A percentile compares a stretch with the other conserved stretches of the same genome.
phyloP scores from a whole-genome alignment of 2,329 filamentous ascomycete species.

The Nothophoma quercina region DNA sequence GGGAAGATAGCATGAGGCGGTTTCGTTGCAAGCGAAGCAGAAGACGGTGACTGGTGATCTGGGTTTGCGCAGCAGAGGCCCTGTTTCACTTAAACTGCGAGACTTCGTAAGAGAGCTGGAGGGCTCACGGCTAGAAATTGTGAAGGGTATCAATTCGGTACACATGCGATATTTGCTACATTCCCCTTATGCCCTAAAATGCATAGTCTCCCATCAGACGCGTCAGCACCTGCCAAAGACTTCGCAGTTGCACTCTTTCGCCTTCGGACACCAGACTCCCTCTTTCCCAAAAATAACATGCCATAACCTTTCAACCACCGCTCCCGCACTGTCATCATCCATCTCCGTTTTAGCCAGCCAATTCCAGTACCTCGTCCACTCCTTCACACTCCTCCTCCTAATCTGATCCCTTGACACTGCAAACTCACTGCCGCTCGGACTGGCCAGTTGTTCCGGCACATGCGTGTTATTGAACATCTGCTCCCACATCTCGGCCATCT shows the following conservation, averaged over 20 bases:
- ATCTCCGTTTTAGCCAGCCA: constrained; percentile 38
- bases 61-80: too few relatives aligned
- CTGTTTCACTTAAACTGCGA: too few relatives aligned
- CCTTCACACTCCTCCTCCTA: constrained; percentile 30
- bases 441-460: constrained; percentile 53
- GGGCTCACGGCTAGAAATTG: too few relatives aligned
- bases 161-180: too few relatives aligned
- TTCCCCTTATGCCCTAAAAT: too few relatives aligned
- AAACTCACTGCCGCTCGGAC: constrained; percentile 54
- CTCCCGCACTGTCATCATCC: constrained; percentile 35
- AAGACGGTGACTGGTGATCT: too few relatives aligned
- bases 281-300: constrained; percentile 36
- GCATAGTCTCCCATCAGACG: too few relatives aligned
- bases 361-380: constrained; percentile 38
- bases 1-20: too few relatives aligned
- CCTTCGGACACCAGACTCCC: constrained; percentile 33
- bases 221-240: constrained; percentile 31
- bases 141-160: too few relatives aligned
- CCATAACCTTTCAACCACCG: constrained; percentile 38
- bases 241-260: constrained; percentile 33
- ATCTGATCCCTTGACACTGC: constrained; percentile 43
- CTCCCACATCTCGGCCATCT: constrained; percentile 49
- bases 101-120: too few relatives aligned
- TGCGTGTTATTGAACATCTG: constrained; percentile 51
- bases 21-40: too few relatives aligned